Evolutionary conservation across 345 rosid genomes (phyloP).

Genomic region (Salix caprea): DNA sequence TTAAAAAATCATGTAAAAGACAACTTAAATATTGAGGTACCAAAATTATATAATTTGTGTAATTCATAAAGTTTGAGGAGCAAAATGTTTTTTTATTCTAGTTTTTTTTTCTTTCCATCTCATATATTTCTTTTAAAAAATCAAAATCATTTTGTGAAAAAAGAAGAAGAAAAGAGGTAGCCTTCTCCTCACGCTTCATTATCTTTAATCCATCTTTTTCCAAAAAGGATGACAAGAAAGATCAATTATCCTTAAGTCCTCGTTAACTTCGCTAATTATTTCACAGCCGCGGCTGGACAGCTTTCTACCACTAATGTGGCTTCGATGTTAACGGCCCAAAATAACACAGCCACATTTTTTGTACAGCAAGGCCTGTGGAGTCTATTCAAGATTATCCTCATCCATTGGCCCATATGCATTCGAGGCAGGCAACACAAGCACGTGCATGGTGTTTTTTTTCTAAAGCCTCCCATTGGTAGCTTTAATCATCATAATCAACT

Average conservation of each 20-base stretch:
- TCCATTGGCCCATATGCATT: conserved; percentile 23
- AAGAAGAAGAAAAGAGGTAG: not conserved
- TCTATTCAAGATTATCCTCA: conserved; percentile 28
- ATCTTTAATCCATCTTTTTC: conserved; percentile 22
- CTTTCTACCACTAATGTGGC: conserved; percentile 4
- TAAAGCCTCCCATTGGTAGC: conserved; percentile 9
- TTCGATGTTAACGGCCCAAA: conserved; percentile 32
- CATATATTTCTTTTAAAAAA: too few relatives aligned
- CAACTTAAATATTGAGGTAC: too few relatives aligned
- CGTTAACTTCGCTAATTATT: conserved; percentile 21
- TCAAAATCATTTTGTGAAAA: too few relatives aligned
- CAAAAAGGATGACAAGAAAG: conserved; percentile 29
- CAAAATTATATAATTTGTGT: too few relatives aligned
- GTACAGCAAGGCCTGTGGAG: not conserved
- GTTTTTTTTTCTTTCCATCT: too few relatives aligned
- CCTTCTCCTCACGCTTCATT: not conserved
- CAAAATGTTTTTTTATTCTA: too few relatives aligned
- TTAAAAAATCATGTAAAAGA: too few relatives aligned
- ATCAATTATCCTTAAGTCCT: too few relatives aligned
- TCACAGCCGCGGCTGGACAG: conserved; percentile 19
- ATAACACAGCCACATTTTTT: conserved; percentile 6
- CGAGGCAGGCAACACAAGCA: conserved; percentile 31
- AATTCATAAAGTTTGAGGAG: too few relatives aligned
- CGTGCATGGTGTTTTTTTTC: conserved; percentile 25
- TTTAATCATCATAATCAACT: not conserved